Percentiles rank a stretch among this genome's conserved stretches.
Evolutionary conservation across 2,329 filamentous ascomycete genomes (phyloP).

Genomic region (Pseudopyricularia cyperi): DNA sequence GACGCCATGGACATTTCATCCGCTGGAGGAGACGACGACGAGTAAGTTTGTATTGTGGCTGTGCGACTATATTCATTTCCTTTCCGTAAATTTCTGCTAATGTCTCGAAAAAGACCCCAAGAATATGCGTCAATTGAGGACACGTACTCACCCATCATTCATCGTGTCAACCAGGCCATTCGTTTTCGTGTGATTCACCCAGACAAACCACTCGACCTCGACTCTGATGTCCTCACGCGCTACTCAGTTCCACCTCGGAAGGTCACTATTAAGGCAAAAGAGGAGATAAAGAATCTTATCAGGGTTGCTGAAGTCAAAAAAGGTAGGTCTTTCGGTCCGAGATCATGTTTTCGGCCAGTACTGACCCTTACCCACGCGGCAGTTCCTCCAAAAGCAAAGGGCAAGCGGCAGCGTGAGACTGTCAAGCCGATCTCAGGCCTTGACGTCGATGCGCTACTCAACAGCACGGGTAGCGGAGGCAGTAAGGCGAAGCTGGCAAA

Average conservation of each 20-base stretch:
- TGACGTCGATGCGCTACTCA: conserved; percentile 72
- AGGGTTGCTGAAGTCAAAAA: conserved; percentile 70
- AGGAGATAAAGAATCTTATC: conserved; percentile 51
- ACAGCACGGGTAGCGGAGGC: conserved; percentile 27
- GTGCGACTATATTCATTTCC: not conserved
- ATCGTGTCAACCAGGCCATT: conserved; percentile 78
- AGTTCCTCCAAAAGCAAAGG: conserved; percentile 71
- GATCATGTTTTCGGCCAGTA: not conserved
- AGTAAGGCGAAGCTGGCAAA: conserved; percentile 12
- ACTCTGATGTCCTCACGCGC: conserved; percentile 48
- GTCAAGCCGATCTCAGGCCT: conserved; percentile 82
- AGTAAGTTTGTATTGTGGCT: conserved; percentile 29
- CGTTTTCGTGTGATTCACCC: conserved; percentile 69
- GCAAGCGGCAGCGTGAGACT: conserved; percentile 54
- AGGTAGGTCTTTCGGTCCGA: conserved; percentile 28
- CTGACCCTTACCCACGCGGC: conserved; percentile 12
- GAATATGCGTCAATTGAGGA: conserved; percentile 74
- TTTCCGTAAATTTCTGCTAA: not conserved
- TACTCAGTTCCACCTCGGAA: conserved; percentile 62
- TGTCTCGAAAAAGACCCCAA: conserved; percentile 20
- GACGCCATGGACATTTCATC: conserved; percentile 80
- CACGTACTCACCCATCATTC: conserved; percentile 72
- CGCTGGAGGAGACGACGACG: conserved; percentile 56
- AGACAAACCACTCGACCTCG: conserved; percentile 46
- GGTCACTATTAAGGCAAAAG: conserved; percentile 43